These are phyloP conservation scores for Rusavskia elegans DNA, from an alignment of 495 filamentous ascomycete species.

Conservation along the genomic window DNA sequence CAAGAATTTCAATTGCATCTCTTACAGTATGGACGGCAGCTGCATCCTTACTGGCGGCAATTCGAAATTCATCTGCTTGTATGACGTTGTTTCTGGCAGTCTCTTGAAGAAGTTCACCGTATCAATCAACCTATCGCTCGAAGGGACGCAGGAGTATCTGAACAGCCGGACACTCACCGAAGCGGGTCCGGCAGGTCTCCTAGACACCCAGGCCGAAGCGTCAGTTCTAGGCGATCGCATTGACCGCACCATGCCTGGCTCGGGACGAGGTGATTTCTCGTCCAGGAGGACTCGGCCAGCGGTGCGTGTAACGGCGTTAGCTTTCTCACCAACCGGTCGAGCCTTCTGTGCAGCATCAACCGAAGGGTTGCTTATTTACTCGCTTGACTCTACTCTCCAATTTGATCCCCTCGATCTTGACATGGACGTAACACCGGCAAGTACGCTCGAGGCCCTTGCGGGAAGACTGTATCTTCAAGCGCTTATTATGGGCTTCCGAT, in stretches of 20 bases:
- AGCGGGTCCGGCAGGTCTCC: slow-evolving; percentile 64
- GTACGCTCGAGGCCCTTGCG: slow-evolving; percentile 55
- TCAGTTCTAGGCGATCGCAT: slow-evolving; percentile 78
- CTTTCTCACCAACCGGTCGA: slow-evolving; percentile 76
- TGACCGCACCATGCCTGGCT: slow-evolving; percentile 74
- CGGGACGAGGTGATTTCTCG: slow-evolving; percentile 70
- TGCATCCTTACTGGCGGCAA: slow-evolving; percentile 84
- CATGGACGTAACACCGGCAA: slow-evolving; percentile 73
- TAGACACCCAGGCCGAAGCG: slow-evolving; percentile 75
- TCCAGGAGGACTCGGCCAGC: slow-evolving; percentile 59
- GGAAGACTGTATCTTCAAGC: slow-evolving; percentile 78
- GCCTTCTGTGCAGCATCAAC: slow-evolving; percentile 91
- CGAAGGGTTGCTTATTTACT: slow-evolving; percentile 86
- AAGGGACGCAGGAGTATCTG: slow-evolving; percentile 91
- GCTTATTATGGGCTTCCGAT: slow-evolving; percentile 88
- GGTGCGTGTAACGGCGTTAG: slow-evolving; percentile 70
- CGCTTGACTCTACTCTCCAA: slow-evolving; percentile 57
- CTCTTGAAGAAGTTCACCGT: slow-evolving; percentile 91
- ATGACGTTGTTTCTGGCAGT: slow-evolving; percentile 74
- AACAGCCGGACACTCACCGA: slow-evolving; percentile 85
- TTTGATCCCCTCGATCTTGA: slow-evolving; percentile 97
- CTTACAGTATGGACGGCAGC: slow-evolving; percentile 79
- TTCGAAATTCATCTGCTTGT: slow-evolving; percentile 95
- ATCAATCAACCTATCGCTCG: slow-evolving; percentile 80
- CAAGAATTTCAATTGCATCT: slow-evolving; percentile 75